Base-by-base conservation (phyloP, 169 alveolate genomes). In the Plasmodium ovale region DNA sequence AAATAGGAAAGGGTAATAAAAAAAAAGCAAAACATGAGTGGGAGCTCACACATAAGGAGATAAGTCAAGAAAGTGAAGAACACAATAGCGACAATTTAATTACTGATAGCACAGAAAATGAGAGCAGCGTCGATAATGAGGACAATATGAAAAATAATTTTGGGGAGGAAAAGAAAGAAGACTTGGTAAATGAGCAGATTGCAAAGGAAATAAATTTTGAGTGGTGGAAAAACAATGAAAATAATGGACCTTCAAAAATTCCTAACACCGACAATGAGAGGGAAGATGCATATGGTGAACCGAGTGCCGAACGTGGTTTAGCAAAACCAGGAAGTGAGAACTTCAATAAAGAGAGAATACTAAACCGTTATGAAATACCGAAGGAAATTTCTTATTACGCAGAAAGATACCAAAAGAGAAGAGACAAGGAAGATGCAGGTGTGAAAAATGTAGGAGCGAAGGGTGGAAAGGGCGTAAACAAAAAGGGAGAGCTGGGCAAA, bases 311-410 rank as follows among this genome's bases (percentile, higher is more conserved):
- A 16, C 14, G 27, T 19, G 31, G 33, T 16, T 4, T 39, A 1
- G 33, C 5, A 64, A 64, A 47, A 39, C 16, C 49, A 31, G 53
- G 37, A 12, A 64, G 14, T 42, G 70, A 70, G 51, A 64, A n/a
- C 42, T 35, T 31, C 12, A 27, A 74, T 29, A 79, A 23, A 42
- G 82, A 70, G 33, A 79, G 29, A 56, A 79, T 65, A 51, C 25
- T 29, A 53, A 58, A 65, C 51, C 65, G 89, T 19, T 79, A 79
- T 79, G 89, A 79, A 64, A 64, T 79, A 79, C 89, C 89, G 51
- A 79, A 79, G 62, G 82, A 79, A 49, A 79, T 79, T 39, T 79
- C 89, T 39, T 79, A 79, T 56, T 79, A 79, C 51, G 89, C 51
- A 42, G 71, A 79, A 49, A 67, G 29, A 25, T 65, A 79, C 53